Conservation (phyloP, 768 basidiomycete species). For the Termitomyces sp. region DNA sequence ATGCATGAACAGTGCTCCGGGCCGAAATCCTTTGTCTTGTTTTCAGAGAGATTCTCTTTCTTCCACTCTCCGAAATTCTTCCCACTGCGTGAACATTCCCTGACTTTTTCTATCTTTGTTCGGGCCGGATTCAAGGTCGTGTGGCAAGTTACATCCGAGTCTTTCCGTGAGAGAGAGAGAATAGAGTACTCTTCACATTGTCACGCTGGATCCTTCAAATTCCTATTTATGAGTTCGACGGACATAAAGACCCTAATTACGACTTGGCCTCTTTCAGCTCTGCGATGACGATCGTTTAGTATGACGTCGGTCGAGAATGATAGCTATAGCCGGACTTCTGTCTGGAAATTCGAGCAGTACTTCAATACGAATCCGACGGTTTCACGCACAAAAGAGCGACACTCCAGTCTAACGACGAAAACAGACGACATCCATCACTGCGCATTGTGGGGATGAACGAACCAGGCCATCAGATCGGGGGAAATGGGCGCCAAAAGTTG, state of each 20-base stretch:
- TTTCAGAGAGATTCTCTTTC: no score
- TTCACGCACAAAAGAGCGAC: not conserved
- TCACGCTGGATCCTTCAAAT: not conserved
- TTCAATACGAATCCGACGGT: not conserved
- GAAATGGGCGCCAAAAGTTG: conserved; percentile 1
- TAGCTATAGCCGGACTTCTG: not conserved
- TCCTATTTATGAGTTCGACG: no score
- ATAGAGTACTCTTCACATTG: not conserved
- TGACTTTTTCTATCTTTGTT: not conserved
- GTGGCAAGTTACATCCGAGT: not conserved
- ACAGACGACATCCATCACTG: not conserved
- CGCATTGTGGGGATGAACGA: no score
- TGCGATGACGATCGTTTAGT: not conserved
- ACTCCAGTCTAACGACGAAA: not conserved
- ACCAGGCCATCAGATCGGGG: not conserved
- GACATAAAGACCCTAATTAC: not conserved
- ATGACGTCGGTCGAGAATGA: not conserved
- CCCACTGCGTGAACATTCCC: not conserved
- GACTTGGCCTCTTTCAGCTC: not conserved
- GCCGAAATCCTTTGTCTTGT: not conserved
- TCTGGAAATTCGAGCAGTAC: not conserved
- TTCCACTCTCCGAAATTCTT: not conserved
- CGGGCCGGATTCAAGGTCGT: not conserved
- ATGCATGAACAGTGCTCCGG: not conserved
- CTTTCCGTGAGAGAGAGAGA: not conserved